Base-by-base conservation (phyloP, 352 stramenopile species). In the Pythium sp. region DNA sequence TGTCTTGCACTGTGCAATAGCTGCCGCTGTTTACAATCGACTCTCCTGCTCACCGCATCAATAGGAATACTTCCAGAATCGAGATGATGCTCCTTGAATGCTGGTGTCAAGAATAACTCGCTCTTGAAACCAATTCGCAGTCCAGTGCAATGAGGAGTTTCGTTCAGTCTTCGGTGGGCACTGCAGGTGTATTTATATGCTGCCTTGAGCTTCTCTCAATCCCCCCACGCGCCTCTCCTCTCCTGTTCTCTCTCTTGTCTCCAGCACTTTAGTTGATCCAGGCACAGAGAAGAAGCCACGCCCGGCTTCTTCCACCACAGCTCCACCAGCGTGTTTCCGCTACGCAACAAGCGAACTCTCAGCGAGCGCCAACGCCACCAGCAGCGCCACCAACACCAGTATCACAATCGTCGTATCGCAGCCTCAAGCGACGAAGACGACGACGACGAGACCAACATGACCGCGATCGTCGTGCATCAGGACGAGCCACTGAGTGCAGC, bases 391-490 rank as follows among this genome's bases (percentile, higher is more conserved):
- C 53, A 58, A 18, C 24, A 38, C 14, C 26, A 34, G 9, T 32
- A 63, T 38, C 58, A 54, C 9, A 22, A 55, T 14, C 58, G 41
- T n/a, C 41, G 58, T 24, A 56, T 64, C 26, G 58, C 38, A 28
- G 53, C 53, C 38, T 64, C 58, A 11, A 64, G 36, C 24, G 53
- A 26, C 38, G 58, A 51, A 49, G 38, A 55, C 58, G 58, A 64
- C 41, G 41, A 49, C 58, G 36, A 15, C 26, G 58, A 51, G 28
- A 26, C 22, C 58, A 26, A 64, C 58, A 62, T 69, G 63, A 36
- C 67, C 14, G 30, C 67, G 67, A 72, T 72, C 68, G 64, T 73
- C 58, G 63, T 73, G 41, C 68, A 73, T 55, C 63, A 70, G 14
- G 68, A 73, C 22, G 63, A 73, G 34, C 30, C 62, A 11, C 57